Evolutionary conservation across 2,329 filamentous ascomycete species (phyloP).

Genomic region (Pseudogymnoascus sp.): DNA sequence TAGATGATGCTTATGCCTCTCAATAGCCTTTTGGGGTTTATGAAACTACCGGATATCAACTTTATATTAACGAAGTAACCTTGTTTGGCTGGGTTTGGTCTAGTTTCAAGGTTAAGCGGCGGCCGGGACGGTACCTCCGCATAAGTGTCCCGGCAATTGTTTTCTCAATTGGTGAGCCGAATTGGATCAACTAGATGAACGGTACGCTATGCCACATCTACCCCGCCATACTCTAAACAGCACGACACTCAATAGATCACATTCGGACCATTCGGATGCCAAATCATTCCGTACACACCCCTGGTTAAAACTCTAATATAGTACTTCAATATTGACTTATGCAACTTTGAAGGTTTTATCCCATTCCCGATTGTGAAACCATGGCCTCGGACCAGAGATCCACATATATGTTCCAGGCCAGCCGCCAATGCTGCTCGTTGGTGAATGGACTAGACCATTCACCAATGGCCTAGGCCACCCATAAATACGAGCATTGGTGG

Average conservation of each 20-base stretch:
- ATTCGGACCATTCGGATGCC: not conserved
- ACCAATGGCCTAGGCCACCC: too few species aligned
- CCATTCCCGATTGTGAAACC: not conserved
- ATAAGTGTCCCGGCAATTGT: not conserved
- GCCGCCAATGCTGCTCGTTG: too few species aligned
- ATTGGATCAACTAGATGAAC: not conserved
- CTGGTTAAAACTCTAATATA: not conserved
- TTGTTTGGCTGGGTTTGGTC: not conserved
- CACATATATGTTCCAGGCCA: too few species aligned
- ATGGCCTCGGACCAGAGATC: not conserved
- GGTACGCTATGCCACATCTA: not conserved
- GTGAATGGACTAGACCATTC: too few species aligned
- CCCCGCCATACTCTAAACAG: not conserved
- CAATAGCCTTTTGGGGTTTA: not conserved
- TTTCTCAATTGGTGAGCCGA: not conserved
- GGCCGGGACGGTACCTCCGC: not conserved
- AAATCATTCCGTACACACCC: not conserved
- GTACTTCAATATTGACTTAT: not conserved
- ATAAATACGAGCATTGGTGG: too few species aligned
- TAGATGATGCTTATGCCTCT: not conserved
- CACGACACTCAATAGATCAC: not conserved
- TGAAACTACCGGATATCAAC: not conserved
- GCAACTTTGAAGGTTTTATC: not conserved
- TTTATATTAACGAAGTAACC: conserved; percentile 3
- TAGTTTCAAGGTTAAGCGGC: not conserved